Evolutionary conservation across 2,329 filamentous ascomycete species (phyloP).

Genomic region (Stagonosporopsis chrysanthemi): DNA sequence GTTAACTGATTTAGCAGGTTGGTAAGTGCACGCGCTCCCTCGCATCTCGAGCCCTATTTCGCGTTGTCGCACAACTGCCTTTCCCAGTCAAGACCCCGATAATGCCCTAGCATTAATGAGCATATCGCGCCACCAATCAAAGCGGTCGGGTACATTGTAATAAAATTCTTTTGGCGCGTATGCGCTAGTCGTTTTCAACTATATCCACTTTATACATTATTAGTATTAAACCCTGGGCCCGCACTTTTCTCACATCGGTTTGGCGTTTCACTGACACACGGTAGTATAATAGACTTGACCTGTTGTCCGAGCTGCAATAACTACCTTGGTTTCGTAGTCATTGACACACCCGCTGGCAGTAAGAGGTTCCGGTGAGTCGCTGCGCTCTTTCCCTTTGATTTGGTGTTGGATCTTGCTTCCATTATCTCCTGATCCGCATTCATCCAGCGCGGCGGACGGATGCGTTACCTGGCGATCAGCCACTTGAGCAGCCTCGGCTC

Average conservation of each 20-base stretch:
- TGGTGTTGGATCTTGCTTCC: background rate
- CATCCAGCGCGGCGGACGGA: background rate
- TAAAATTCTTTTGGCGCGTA: slow-evolving; percentile 48
- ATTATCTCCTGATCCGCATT: background rate
- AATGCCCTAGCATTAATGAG: slow-evolving; percentile 40
- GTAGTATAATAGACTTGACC: slow-evolving; percentile 16
- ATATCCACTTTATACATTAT: slow-evolving; percentile 50
- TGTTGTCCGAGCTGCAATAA: slow-evolving; percentile 13
- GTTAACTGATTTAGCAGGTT: slow-evolving; percentile 46
- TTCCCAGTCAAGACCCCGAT: slow-evolving; percentile 38
- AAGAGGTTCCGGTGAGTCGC: slow-evolving; percentile 44
- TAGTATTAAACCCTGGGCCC: slow-evolving; percentile 41
- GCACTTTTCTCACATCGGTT: slow-evolving; percentile 11
- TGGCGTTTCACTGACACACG: slow-evolving; percentile 11
- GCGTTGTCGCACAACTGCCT: slow-evolving; percentile 39
- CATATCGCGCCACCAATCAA: slow-evolving; percentile 45
- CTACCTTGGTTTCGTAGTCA: slow-evolving; percentile 39
- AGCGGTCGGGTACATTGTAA: slow-evolving; percentile 33
- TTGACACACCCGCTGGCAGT: slow-evolving; percentile 38
- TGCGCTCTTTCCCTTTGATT: slow-evolving; percentile 7
- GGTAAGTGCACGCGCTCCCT: slow-evolving; percentile 43
- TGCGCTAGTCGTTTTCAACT: slow-evolving; percentile 44
- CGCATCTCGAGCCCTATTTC: slow-evolving; percentile 27
- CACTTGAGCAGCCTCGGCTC: background rate
- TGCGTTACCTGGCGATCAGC: background rate